Evolutionary conservation across 768 basidiomycete species (phyloP).

Genomic region (Suillus fuscotomentosus): DNA sequence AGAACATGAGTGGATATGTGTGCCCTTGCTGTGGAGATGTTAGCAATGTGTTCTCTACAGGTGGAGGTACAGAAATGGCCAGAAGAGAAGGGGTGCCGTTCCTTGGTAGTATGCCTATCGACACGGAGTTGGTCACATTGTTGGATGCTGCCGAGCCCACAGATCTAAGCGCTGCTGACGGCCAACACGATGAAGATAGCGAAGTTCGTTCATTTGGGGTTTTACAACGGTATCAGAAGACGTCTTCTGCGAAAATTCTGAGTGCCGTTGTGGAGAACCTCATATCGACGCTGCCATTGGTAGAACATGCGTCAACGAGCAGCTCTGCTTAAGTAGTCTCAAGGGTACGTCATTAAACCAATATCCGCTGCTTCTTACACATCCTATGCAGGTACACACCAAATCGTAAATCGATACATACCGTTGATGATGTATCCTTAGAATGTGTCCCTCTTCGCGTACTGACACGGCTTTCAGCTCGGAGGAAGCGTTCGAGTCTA

Average conservation of each 20-base stretch:
- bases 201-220: conserved; percentile 44
- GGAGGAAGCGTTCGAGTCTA: background rate
- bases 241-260: conserved; percentile 72
- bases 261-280: conserved; percentile 50
- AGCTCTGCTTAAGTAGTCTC: background rate
- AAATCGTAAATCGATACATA: background rate
- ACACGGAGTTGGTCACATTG: conserved; percentile 84
- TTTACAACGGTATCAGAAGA: conserved; percentile 60
- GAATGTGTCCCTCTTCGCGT: background rate
- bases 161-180: conserved; percentile 16
- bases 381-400: background rate
- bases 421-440: background rate
- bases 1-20: conserved; percentile 98
- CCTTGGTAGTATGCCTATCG: conserved; percentile 89
- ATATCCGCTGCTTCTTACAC: background rate
- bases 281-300: conserved; percentile 27
- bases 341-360: background rate
- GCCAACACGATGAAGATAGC: conserved; percentile 19
- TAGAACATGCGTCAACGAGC: conserved; percentile 9
- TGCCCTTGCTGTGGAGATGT: conserved; percentile 97
- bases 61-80: conserved; percentile 90
- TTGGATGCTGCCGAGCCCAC: conserved; percentile 63
- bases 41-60: conserved; percentile 91
- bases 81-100: conserved; percentile 69
- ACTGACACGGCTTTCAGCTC: background rate